Base-by-base conservation (phyloP, 352 stramenopile genomes). In the Phytopythium oedochilum region DNA sequence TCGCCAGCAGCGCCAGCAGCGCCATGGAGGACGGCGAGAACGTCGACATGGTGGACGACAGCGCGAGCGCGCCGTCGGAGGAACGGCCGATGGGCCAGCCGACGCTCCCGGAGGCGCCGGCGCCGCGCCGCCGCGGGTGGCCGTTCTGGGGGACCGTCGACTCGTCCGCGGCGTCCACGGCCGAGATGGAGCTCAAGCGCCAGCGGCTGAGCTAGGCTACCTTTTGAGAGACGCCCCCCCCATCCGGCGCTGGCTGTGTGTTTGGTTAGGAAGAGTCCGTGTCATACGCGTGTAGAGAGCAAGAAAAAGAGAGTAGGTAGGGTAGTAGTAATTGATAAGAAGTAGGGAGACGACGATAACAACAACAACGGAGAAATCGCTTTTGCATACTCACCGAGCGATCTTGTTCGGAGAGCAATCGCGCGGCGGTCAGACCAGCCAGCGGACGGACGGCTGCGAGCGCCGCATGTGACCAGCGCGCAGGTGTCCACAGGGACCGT, bases 161-260 rank as follows among this genome's bases (percentile, higher is more conserved):
- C 49, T 46, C 34, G 15, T 45, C 64, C 18, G 64, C 61, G 55
- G 59, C 69, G 42, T 60, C 61, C 10, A 26, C 38, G 2, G 18
- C 38, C 46, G 35, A 73, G 61, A 60, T 76, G 57, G 68, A 76
- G 61, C 70, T 73, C 40, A 76, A 76, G 48, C 68, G 68, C 46
- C 68, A 76, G 64, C 68, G 68, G 38, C 55, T 82, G 52, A 77
- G 47, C 31, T 53, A 34, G 34, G 44, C 36, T 5, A 20, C 36
- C 3, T 42, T 42, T 4, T 17, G 3, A 17, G 12, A 17, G 36
- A 4, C 36, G 18, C 4, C 36, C 35, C n/a, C n/a, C n/a, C n/a
- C n/a, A n/a, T n/a, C n/a, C n/a, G n/a, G 35, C 20, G 17, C 35
- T 26, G n/a, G n/a, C 18, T 44, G 38, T 44, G 38, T 44, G 38